Conservation (phyloP, 2,329 filamentous ascomycete genomes). For the Cephalotrichum gorgonifer region DNA sequence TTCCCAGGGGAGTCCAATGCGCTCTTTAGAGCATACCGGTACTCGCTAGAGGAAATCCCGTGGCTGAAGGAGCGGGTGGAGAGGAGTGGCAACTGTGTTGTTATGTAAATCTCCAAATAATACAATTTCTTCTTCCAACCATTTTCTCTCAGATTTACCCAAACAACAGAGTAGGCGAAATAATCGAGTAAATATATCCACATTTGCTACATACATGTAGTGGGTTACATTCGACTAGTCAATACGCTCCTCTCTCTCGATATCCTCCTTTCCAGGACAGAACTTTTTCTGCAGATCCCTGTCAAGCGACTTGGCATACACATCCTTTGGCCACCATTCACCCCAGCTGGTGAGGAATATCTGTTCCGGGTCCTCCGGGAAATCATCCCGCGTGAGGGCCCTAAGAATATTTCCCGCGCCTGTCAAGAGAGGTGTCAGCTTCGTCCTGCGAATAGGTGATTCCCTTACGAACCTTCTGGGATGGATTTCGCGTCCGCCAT, state of each 20-base stretch:
- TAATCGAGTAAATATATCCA: neutral
- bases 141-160: no score
- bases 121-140: no score
- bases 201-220: no score
- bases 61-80: slow-evolving; percentile 11
- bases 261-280: slow-evolving; percentile 33
- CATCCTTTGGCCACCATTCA: slow-evolving; percentile 41
- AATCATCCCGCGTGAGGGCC: slow-evolving; percentile 32
- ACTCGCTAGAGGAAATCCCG: slow-evolving; percentile 16
- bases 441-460: slow-evolving; percentile 2
- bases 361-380: slow-evolving; percentile 38
- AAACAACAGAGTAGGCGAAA: no score
- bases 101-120: neutral
- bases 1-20: slow-evolving; percentile 19
- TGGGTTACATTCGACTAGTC: neutral
- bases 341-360: slow-evolving; percentile 47
- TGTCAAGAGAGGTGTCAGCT: slow-evolving; percentile 10
- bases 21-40: slow-evolving; percentile 16
- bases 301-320: slow-evolving; percentile 29
- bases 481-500: slow-evolving; percentile 36
- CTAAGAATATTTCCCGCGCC: slow-evolving; percentile 33
- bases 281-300: slow-evolving; percentile 40
- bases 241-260: slow-evolving; percentile 31
- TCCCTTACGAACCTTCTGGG: slow-evolving; percentile 33
- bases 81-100: neutral